phyloP scores from a whole-genome alignment of 495 filamentous ascomycete species.

The Daldinia childiae region DNA sequence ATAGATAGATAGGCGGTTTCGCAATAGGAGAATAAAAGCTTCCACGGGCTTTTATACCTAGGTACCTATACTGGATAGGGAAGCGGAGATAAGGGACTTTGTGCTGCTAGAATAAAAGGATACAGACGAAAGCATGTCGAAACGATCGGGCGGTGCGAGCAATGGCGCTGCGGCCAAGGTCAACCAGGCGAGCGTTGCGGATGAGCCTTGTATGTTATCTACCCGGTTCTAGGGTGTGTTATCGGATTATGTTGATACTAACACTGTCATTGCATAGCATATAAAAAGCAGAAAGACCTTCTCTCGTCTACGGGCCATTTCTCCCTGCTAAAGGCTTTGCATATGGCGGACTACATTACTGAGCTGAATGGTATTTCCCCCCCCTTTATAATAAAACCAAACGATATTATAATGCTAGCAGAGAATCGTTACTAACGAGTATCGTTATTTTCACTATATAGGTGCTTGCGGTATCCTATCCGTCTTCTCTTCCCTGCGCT shows the following conservation, averaged over 20 bases:
- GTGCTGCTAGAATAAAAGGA: neutral
- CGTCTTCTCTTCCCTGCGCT: slow-evolving; percentile 93
- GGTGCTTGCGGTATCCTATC: slow-evolving; percentile 90
- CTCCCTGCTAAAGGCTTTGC: slow-evolving; percentile 76
- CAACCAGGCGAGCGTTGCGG: slow-evolving; percentile 28
- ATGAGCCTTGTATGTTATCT: slow-evolving; percentile 46
- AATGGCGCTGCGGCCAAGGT: slow-evolving; percentile 52
- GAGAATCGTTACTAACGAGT: slow-evolving; percentile 11
- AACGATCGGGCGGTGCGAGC: slow-evolving; percentile 55
- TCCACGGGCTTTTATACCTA: neutral
- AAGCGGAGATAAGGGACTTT: neutral
- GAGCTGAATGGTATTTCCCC: slow-evolving; percentile 84
- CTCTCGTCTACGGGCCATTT: slow-evolving; percentile 79
- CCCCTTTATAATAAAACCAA: neutral
- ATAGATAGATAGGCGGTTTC: neutral
- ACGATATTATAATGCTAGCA: neutral
- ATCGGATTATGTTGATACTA: slow-evolving; percentile 5
- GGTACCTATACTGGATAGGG: too few species aligned
- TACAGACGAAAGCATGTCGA: slow-evolving; percentile 54
- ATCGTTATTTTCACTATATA: slow-evolving; percentile 36
- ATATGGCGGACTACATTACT: slow-evolving; percentile 94
- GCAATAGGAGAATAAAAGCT: neutral
- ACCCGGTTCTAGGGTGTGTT: neutral
- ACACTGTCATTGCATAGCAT: slow-evolving; percentile 55
- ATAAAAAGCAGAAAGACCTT: slow-evolving; percentile 87